These are phyloP conservation scores for Citeromyces hawaiiensis DNA, from an alignment of 1,139 yeast genomes.

Conservation along the genomic window DNA sequence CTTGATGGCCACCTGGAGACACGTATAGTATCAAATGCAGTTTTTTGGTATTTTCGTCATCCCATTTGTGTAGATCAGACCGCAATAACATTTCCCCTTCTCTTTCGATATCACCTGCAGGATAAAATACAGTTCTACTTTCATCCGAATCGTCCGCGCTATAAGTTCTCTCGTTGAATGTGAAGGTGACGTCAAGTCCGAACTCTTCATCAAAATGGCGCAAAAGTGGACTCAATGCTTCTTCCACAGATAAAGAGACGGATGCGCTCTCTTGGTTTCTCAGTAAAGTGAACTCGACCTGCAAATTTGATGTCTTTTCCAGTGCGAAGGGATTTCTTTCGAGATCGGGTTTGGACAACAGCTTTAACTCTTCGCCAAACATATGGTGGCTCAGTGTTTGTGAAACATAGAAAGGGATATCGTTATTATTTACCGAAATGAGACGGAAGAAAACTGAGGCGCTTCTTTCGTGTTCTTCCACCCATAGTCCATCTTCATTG, in stretches of 20 bases:
- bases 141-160: background rate
- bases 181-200: background rate
- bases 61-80: background rate
- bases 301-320: background rate
- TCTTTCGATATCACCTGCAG: background rate
- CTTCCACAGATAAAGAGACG: background rate
- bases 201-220: background rate
- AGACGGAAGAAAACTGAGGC: slow-evolving; percentile 34
- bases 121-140: background rate
- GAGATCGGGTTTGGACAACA: slow-evolving; percentile 8
- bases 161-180: background rate
- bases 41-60: background rate
- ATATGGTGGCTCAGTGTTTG: slow-evolving; percentile 44
- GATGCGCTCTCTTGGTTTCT: background rate
- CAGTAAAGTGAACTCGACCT: background rate
- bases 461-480: slow-evolving; percentile 25
- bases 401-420: slow-evolving; percentile 46
- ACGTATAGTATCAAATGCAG: background rate
- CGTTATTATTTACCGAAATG: slow-evolving; percentile 36
- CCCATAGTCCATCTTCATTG: slow-evolving; percentile 21
- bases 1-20: background rate
- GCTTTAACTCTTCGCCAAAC: slow-evolving; percentile 31
- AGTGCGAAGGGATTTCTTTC: background rate
- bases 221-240: background rate
- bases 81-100: background rate